These are phyloP conservation scores for Ophiostoma montium DNA, from an alignment of 2,329 filamentous ascomycete species.

Conservation along the genomic window DNA sequence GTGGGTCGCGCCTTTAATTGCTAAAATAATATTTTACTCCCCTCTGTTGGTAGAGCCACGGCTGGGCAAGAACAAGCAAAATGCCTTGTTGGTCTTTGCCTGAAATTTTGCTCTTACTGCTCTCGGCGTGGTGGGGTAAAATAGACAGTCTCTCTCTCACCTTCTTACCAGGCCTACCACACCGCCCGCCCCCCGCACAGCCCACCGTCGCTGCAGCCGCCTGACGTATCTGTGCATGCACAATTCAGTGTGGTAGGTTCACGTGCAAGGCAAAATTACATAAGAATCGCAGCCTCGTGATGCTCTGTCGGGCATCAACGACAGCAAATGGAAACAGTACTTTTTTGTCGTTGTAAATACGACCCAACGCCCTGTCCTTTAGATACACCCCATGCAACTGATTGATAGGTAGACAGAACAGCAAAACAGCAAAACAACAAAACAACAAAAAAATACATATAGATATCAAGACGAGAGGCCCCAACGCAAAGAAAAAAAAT, in stretches of 20 bases:
- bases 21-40: slow-evolving; percentile 1
- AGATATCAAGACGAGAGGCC: neutral
- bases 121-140: slow-evolving; percentile 1
- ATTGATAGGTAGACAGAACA: neutral
- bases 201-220: no score
- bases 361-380: neutral
- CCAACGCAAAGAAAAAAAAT: neutral
- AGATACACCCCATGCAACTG: no score
- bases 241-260: no score
- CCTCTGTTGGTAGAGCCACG: no score
- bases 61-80: neutral
- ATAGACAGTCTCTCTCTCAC: no score
- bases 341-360: neutral
- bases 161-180: no score
- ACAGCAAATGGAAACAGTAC: neutral
- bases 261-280: no score
- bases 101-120: neutral
- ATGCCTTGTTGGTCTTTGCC: neutral
- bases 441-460: neutral
- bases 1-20: neutral
- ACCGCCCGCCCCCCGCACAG: neutral
- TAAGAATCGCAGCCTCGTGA: no score
- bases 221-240: no score
- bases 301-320: neutral
- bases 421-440: neutral